Evolutionary conservation across 257 asterid genomes (phyloP).

Genomic region (Solanum appendiculatum): DNA sequence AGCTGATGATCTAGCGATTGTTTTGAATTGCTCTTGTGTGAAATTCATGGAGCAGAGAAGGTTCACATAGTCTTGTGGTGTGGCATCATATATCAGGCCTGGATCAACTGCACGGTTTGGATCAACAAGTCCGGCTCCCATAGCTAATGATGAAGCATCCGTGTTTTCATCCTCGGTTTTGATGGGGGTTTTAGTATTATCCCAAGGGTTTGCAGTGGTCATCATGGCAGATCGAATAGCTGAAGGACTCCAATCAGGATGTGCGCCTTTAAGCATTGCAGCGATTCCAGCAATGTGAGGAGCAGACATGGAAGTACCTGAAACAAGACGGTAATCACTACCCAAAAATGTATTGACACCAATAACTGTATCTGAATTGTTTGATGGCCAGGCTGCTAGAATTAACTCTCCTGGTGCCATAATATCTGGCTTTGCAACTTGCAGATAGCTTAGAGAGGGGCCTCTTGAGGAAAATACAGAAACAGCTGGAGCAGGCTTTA

Average conservation of each 20-base stretch:
- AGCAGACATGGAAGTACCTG: not conserved
- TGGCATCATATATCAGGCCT: constrained; percentile 9
- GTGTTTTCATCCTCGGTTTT: not conserved
- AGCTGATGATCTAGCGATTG: not conserved
- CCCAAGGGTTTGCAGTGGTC: not conserved
- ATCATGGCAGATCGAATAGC: not conserved
- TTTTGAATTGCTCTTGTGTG: not conserved
- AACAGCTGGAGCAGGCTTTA: not conserved
- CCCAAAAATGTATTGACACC: not conserved
- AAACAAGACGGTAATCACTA: not conserved
- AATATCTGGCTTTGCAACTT: not conserved
- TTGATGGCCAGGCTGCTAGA: not conserved
- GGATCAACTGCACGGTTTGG: constrained; percentile 17
- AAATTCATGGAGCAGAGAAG: constrained; percentile 15
- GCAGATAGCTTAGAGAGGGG: not conserved
- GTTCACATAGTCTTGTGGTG: constrained; percentile 8
- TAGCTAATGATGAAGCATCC: constrained; percentile 3
- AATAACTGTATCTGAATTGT: not conserved
- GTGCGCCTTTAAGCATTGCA: not conserved
- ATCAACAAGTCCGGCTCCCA: constrained; percentile 10
- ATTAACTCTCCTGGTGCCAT: not conserved
- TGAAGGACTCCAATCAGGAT: not conserved
- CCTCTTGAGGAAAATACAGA: not conserved
- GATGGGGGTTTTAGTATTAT: not conserved
- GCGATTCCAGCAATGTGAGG: not conserved